A percentile compares a stretch with the other conserved stretches of the same genome.
Evolutionary conservation across 225 moss, liverwort and hornwort species (phyloP).

Genomic region (Polytrichum formosum): DNA sequence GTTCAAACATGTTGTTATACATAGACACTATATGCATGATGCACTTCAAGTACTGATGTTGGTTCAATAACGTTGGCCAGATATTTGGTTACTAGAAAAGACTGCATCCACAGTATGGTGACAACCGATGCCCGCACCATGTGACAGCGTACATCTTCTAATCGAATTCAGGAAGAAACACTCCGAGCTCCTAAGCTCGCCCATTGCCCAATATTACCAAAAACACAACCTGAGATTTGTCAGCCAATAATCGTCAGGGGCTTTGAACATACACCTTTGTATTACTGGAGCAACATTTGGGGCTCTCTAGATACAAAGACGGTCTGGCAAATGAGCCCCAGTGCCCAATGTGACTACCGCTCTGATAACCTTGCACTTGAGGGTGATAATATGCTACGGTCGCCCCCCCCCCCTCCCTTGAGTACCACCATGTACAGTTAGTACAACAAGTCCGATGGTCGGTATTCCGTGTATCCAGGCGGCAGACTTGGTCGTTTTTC

Average conservation of each 20-base stretch:
- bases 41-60: too few relatives aligned
- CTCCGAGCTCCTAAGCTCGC: conserved; percentile 51
- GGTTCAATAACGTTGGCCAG: too few relatives aligned
- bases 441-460: too few relatives aligned
- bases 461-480: too few relatives aligned
- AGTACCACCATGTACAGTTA: too few relatives aligned
- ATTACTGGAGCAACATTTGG: conserved; percentile 67
- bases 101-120: conserved; percentile 26
- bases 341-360: conserved; percentile 40
- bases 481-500: too few relatives aligned
- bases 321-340: conserved; percentile 50
- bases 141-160: conserved; percentile 63
- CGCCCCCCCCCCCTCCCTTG: too few relatives aligned
- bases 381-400: too few relatives aligned
- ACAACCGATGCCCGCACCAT: conserved; percentile 53
- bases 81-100: too few relatives aligned
- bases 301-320: conserved; percentile 49
- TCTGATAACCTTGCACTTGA: conserved; percentile 40
- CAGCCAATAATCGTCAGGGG: conserved; percentile 27
- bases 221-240: conserved; percentile 39
- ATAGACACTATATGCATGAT: too few relatives aligned
- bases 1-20: too few relatives aligned
- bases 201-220: conserved; percentile 42
- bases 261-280: conserved; percentile 37
- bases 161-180: conserved; percentile 57